These are phyloP conservation scores for Paramecium bursaria DNA, from an alignment of 73 alveolate species.

Conservation along the genomic window DNA sequence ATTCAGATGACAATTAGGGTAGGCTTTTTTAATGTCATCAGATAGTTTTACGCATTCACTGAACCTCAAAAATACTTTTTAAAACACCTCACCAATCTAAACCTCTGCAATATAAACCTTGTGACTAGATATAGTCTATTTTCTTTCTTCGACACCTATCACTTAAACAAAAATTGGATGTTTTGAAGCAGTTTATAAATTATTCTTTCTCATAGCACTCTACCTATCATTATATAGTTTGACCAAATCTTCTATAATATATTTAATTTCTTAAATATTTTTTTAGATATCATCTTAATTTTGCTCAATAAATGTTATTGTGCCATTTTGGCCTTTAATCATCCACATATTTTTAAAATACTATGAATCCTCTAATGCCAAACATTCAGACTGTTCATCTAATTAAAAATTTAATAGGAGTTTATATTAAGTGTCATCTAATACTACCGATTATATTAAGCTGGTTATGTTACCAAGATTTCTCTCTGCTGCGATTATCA, in stretches of 20 bases:
- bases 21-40: constrained; percentile 13
- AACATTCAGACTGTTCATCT: constrained; percentile 41
- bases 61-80: constrained; percentile 38
- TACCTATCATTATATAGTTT: neutral
- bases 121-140: neutral
- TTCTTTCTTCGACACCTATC: constrained; percentile 47
- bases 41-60: constrained; percentile 35
- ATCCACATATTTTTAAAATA: neutral
- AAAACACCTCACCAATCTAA: constrained; percentile 22
- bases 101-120: constrained; percentile 38
- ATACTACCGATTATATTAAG: no score
- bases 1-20: constrained; percentile 1
- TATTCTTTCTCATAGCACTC: neutral
- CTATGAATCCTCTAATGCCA: neutral
- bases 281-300: neutral
- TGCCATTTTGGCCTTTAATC: constrained; percentile 7
- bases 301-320: constrained; percentile 38
- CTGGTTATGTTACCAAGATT: no score
- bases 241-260: neutral
- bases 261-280: neutral
- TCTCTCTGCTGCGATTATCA: constrained; percentile 25
- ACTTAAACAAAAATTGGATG: neutral
- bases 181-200: neutral
- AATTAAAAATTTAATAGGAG: neutral
- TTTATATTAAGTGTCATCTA: neutral